Evolutionary conservation across 805 yeast species (phyloP), one percentile per base, ranked within the genome.

Genomic region (Zygosaccharomyces bailii): DNA sequence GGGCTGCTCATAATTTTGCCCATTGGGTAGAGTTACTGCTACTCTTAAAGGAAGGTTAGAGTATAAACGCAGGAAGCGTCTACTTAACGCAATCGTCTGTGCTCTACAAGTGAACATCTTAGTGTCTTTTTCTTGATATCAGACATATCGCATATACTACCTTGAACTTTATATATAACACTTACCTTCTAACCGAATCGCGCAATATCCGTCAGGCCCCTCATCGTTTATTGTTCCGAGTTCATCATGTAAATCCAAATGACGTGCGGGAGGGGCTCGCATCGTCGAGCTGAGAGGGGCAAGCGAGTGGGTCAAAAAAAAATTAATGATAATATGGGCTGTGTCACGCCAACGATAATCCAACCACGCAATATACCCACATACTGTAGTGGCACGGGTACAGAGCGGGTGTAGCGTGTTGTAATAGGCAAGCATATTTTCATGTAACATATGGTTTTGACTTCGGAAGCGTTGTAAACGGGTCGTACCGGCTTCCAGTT

Each of bases 1-100:
- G 50, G 95, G 89, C 73, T 84, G 91, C 36, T 78, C 79, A 63
- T 82, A 84, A 20, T 73, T 67, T 30, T 68, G 66, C 27, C 95
- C 95, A 55, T 83, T 83, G 49, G 95, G 95, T 45, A 84, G 69
- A 23, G 71, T 74, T 48, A 80, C 61, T 25, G 75, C 74, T 11
- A 75, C 78, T 20, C 72, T 54, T 44, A 74, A 55, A 44, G 79
- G 72, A 50, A 69, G 56, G 29, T 70, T 56, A 1, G 67, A 60
- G 51, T 60, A 62, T 8, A 50, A 42, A 53, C 53, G 50, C 37
- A 53, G 32, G 42, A 44, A 24, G 30, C 44, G 44, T 43, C 42
- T 48, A 13, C 48, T 18, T 18, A 37, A 11, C 11, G 30, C 18
- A 25, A 20, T 19, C 5, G 33, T 37, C 20, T 37, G 40, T 16